Evolutionary conservation across 179 eudicot genomes (phyloP), one percentile per base, ranked within the genome.

Genomic region (Vitellaria paradoxa): DNA sequence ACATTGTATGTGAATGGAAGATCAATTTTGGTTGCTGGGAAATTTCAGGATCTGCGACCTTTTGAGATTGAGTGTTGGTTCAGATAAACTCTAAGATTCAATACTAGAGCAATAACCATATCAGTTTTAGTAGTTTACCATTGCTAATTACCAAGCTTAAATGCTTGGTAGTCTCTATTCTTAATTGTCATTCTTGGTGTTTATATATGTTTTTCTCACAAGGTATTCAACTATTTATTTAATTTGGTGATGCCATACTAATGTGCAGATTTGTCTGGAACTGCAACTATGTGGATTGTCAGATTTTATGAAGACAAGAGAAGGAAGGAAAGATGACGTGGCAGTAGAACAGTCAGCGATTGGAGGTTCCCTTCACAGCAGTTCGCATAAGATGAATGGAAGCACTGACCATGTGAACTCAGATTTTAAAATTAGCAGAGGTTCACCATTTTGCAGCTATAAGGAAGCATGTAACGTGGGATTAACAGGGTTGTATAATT

Each of bases 401-500:
- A 59, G 69, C 72, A 77, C 80, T 49, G 84, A 78, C 68, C 82
- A 70, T 78, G 86, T 83, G 40, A 68, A 77, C 37, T 72, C 84
- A 7, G 70, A 30, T 76, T 59, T 75, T 55, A 37, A 46, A 55
- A 37, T 80, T 47, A 62, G 69, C 64, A 70, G 18, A 37, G 65
- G 82, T 64, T 64, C 75, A 21, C 60, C 77, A 40, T 18, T 64
- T 71, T 65, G 70, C 79, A 76, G 83, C 78, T 75, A 49, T 67
- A 63, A 72, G 72, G 78, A 83, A 76, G 86, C 80, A 77, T 47
- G 82, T 70, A 57, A 78, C 74, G 79, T 92, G 80, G 97, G 98
- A 71, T 88, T 93, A 85, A 86, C 88, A 18, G 98, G 98, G 80
- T 86, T 94, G 50, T 59, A 78, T 64, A 93, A 93, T 86, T 89